These are phyloP conservation scores for Saprolegnia diclina DNA, from an alignment of 352 stramenopile species.

Conservation along the genomic window DNA sequence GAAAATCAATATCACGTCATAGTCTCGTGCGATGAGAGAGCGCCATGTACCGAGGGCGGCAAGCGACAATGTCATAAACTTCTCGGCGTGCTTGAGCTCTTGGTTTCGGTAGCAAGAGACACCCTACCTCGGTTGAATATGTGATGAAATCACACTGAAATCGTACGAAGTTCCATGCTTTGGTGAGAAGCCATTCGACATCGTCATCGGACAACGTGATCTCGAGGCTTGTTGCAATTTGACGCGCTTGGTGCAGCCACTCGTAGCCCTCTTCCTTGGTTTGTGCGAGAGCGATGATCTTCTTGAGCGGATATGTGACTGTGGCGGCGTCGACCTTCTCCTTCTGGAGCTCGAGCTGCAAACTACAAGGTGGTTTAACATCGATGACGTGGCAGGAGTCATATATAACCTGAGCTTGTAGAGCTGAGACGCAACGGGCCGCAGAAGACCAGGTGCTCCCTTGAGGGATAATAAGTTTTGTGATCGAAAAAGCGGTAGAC, in stretches of 20 bases:
- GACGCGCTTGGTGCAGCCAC: constrained; percentile 16
- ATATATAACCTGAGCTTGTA: constrained; percentile 17
- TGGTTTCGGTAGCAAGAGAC: constrained; percentile 25
- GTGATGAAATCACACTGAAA: background rate
- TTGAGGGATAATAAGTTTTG: background rate
- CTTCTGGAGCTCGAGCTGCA: constrained; percentile 23
- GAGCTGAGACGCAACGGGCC: constrained; percentile 9
- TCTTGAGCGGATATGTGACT: constrained; percentile 17
- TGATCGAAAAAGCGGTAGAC: background rate
- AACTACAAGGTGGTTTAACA: background rate
- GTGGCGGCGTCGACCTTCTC: background rate
- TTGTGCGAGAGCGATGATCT: constrained; percentile 12
- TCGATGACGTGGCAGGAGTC: background rate
- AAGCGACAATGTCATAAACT: constrained; percentile 15
- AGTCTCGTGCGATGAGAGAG: background rate
- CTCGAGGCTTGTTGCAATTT: constrained; percentile 9
- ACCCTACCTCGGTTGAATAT: background rate
- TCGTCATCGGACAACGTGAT: constrained; percentile 17
- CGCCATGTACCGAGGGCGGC: constrained; percentile 1
- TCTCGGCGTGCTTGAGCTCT: constrained; percentile 15
- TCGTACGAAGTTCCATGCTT: constrained; percentile 24
- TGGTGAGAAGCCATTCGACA: constrained; percentile 25
- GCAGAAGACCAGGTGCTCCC: background rate
- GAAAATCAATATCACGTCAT: background rate
- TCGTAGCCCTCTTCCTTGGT: constrained; percentile 23